phyloP scores from a whole-genome alignment of 2,329 filamentous ascomycete genomes.

The Xylariaceae sp. region DNA sequence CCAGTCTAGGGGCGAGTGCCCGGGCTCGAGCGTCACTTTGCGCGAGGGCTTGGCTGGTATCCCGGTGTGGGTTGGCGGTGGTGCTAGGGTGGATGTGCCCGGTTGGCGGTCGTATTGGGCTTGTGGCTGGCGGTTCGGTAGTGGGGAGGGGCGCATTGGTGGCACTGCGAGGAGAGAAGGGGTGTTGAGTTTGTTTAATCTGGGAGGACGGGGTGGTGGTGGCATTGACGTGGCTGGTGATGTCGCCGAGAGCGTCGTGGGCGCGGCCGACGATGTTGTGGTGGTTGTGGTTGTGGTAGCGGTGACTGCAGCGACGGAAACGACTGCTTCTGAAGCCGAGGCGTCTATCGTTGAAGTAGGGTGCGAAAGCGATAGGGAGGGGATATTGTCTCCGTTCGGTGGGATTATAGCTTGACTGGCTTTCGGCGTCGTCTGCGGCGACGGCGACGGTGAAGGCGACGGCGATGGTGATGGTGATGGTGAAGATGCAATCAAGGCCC shows the following conservation, averaged over 20 bases:
- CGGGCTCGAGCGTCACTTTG: constrained; percentile 79
- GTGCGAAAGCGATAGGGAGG: constrained; percentile 45
- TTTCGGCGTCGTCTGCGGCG: constrained; percentile 54
- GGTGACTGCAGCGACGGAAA: constrained; percentile 20
- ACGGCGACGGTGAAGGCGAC: constrained; percentile 38
- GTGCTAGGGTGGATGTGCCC: constrained; percentile 44
- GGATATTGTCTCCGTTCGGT: constrained; percentile 33
- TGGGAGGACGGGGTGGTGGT: constrained; percentile 26
- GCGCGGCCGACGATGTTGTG: too few species aligned
- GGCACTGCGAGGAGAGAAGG: constrained; percentile 24
- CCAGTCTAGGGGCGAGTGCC: constrained; percentile 95
- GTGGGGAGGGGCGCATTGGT: constrained; percentile 34
- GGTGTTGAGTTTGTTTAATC: constrained; percentile 25
- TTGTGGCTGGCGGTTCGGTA: constrained; percentile 37
- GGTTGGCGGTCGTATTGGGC: constrained; percentile 26
- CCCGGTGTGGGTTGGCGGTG: constrained; percentile 51
- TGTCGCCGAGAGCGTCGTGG: too few species aligned
- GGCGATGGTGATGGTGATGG: too few species aligned
- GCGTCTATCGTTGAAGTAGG: constrained; percentile 19
- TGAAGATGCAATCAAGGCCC: constrained; percentile 2
- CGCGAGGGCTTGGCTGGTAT: constrained; percentile 54
- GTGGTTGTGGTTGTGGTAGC: too few species aligned
- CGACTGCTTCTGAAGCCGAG: constrained; percentile 28
- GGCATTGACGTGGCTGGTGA: constrained; percentile 23
- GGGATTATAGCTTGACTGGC: constrained; percentile 36